These are phyloP conservation scores for Xylariaceae sp. DNA, from an alignment of 2,329 filamentous ascomycete species.

Conservation along the genomic window DNA sequence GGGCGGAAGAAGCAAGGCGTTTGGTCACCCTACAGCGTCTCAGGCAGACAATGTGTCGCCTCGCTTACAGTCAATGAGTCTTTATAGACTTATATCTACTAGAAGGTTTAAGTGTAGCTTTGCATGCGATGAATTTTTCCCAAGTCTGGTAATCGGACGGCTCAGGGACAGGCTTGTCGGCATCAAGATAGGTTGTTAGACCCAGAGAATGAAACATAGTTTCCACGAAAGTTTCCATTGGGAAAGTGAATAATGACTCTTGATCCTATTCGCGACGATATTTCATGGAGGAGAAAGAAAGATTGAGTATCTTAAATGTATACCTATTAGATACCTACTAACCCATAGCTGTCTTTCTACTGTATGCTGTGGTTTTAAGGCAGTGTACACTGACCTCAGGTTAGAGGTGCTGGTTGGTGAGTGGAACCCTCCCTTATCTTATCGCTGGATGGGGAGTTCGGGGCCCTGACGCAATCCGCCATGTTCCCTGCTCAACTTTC, in stretches of 20 bases:
- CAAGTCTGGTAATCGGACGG: background rate
- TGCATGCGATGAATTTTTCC: background rate
- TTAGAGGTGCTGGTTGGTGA: background rate
- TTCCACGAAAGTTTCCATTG: too few relatives aligned
- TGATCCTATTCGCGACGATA: too few relatives aligned
- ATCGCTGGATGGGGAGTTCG: conserved; percentile 10
- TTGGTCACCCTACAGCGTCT: conserved; percentile 10
- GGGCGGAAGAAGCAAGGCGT: conserved; percentile 5
- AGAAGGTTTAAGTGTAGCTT: background rate
- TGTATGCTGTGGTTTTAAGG: too few relatives aligned
- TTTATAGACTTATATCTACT: background rate
- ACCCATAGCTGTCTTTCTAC: too few relatives aligned
- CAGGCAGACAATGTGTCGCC: conserved; percentile 1
- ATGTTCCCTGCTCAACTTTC: conserved; percentile 28
- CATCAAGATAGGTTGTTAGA: background rate
- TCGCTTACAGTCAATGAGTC: background rate
- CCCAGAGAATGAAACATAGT: background rate
- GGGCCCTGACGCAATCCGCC: conserved; percentile 27
- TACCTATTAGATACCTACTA: too few relatives aligned
- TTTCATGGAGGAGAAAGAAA: background rate
- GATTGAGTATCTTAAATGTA: too few relatives aligned
- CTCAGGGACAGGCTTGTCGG: background rate
- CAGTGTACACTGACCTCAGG: conserved; percentile 18
- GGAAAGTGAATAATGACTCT: too few relatives aligned
- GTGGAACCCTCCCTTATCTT: too few relatives aligned